Conservation (phyloP, 176 grass and related monocot genomes). For the Coix lacrymajobi region DNA sequence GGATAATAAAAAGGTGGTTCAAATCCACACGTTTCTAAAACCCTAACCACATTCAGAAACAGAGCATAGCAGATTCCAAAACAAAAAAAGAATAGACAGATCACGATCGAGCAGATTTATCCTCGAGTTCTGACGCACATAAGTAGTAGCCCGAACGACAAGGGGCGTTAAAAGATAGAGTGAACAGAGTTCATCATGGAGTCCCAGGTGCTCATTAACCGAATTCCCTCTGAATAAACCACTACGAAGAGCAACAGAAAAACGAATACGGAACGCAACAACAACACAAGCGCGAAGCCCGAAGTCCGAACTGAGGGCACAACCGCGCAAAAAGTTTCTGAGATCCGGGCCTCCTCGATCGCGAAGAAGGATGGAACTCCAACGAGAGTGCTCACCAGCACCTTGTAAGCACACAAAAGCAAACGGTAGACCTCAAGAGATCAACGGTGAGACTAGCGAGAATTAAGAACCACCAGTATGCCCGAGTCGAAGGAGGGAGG, state of each 20-base stretch:
- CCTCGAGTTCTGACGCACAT: neutral
- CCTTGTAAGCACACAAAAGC: neutral
- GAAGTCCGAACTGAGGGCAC: no score
- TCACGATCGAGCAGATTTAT: neutral
- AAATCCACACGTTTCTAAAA: constrained; percentile 10
- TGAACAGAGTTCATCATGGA: neutral
- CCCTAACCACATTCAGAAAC: constrained; percentile 1
- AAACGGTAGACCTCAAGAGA: neutral
- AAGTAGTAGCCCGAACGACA: neutral
- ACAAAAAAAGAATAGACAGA: neutral
- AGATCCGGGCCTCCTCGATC: no score
- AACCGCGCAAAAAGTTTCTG: no score
- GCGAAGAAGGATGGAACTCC: neutral
- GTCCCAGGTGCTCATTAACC: neutral
- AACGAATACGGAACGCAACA: neutral
- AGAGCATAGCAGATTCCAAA: neutral
- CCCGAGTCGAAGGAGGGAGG: neutral
- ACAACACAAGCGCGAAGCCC: neutral
- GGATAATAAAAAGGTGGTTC: neutral
- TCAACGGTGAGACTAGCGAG: neutral
- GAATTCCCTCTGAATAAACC: neutral
- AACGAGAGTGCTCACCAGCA: neutral
- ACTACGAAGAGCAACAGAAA: neutral
- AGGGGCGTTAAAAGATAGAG: neutral
- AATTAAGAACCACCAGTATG: neutral